Base-by-base conservation (phyloP, 306 rosid species). In the Fragaria vesca region DNA sequence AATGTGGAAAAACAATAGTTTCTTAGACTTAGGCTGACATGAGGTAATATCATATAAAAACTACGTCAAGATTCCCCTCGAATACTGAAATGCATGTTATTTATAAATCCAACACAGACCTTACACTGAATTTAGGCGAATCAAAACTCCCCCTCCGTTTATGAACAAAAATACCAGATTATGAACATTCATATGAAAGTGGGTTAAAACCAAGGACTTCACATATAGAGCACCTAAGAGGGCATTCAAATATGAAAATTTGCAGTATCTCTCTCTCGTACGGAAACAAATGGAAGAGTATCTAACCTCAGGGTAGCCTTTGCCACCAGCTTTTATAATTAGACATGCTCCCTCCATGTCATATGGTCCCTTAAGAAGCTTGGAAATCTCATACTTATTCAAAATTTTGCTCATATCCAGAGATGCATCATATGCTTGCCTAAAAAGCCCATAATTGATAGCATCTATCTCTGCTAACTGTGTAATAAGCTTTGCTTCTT, bases 401-500 rank as follows among this genome's bases (percentile, higher is more conserved):
- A 91, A 82, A 88, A 89, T 77, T 80, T 89, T 88, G 79, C 85
- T 83, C 43, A 83, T 93, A 71, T 85, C 93, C 71, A 89, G 47
- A 76, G 98, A 89, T 79, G 94, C 85, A 78, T 85, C 85, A 67
- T 91, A 93, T 40, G 98, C 98, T 84, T 87, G 94, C 80, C 85
- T 88, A 80, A 91, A 91, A 43, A 93, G 90, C 76, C 93, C 93
- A 71, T 74, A 85, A 77, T 89, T 83, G 81, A 93, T 84, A 66
- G 87, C 94, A 80, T 93, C 90, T 76, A 71, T 79, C 80, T 91
- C 97, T 45, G 91, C 90, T 79, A 93, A 81, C 63, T 91, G 90
- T 9, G 87, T 86, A 77, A 93, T 91, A 80, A 93, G 79, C 81
- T 91, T 88, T 78, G 97, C 98, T 82, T 93, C 98, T 88, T 93